A percentile compares a stretch with the other conserved stretches of the same genome.
These are phyloP conservation scores for Phlegmacium glaucopus DNA, from an alignment of 768 basidiomycete species.

Conservation along the genomic window DNA sequence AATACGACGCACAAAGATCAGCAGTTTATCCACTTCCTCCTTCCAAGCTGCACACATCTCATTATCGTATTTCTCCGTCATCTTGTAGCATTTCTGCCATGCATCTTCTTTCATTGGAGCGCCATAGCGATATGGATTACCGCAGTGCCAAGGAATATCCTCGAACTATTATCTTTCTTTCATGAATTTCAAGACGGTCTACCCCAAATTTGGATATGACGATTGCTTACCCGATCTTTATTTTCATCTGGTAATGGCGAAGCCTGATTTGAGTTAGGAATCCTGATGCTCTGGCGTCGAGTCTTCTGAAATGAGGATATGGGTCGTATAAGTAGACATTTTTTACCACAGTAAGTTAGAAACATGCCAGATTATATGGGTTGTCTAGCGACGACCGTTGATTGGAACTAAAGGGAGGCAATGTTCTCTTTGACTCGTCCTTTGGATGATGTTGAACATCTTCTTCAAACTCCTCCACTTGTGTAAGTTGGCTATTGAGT, in stretches of 20 bases:
- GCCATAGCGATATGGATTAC: conserved; percentile 16
- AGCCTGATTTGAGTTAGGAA: conserved; percentile 10
- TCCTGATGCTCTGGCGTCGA: conserved; percentile 7
- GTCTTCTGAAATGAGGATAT: conserved; percentile 1
- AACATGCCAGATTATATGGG: conserved; percentile 8
- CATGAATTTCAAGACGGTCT: too few relatives aligned
- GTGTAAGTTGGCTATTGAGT: conserved; percentile 6
- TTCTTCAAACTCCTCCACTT: conserved; percentile 3
- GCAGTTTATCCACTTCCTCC: conserved; percentile 27
- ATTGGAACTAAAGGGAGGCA: conserved; percentile 5
- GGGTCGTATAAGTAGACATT: background rate
- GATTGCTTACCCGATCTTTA: background rate
- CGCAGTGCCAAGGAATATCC: conserved; percentile 19
- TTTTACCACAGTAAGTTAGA: background rate
- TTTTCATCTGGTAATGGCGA: conserved; percentile 5
- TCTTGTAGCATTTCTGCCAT: conserved; percentile 21
- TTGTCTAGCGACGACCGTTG: conserved; percentile 6
- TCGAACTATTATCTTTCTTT: too few relatives aligned
- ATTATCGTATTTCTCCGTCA: conserved; percentile 24
- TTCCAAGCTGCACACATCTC: conserved; percentile 28
- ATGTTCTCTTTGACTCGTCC: background rate
- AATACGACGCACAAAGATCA: conserved; percentile 25
- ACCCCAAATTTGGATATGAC: too few relatives aligned
- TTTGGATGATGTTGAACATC: background rate
- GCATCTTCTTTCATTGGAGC: conserved; percentile 16